These are phyloP conservation scores for Pythium periplocum DNA, from an alignment of 352 stramenopile genomes.

Conservation along the genomic window DNA sequence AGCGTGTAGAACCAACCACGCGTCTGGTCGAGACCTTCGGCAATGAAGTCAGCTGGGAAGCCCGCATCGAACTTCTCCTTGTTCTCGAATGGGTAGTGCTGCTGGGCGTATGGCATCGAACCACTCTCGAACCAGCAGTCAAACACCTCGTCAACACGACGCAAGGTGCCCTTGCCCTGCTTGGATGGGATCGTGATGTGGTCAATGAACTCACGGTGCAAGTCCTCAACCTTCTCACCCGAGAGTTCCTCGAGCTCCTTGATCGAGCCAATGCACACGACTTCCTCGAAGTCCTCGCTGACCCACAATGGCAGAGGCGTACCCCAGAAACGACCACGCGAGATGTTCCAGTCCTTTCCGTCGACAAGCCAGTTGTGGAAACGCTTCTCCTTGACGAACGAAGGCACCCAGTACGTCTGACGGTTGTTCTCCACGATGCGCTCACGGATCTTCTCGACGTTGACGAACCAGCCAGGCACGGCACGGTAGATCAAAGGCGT, in stretches of 20 bases:
- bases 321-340: slow-evolving; percentile 98
- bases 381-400: slow-evolving; percentile 97
- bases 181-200: slow-evolving; percentile 97
- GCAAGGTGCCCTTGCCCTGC: slow-evolving; percentile 80
- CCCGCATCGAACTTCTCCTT: slow-evolving; percentile 95
- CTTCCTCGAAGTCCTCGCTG: slow-evolving; percentile 96
- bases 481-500: slow-evolving; percentile 99
- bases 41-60: slow-evolving; percentile 99
- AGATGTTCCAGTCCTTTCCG: slow-evolving; percentile 99
- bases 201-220: slow-evolving; percentile 99
- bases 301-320: slow-evolving; percentile 99
- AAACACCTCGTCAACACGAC: slow-evolving; percentile 92
- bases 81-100: slow-evolving; percentile 99
- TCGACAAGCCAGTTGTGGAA: slow-evolving; percentile 99
- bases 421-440: slow-evolving; percentile 90
- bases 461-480: slow-evolving; percentile 99
- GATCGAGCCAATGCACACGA: slow-evolving; percentile 96
- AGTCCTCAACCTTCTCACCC: slow-evolving; percentile 90
- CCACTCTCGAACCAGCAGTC: slow-evolving; percentile 99
- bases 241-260: slow-evolving; percentile 94
- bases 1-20: slow-evolving; percentile 99
- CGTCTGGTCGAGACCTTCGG: slow-evolving; percentile 99
- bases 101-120: slow-evolving; percentile 99
- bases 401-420: slow-evolving; percentile 77
- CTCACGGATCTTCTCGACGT: slow-evolving; percentile 97